These are phyloP conservation scores for Dendrobium nobile DNA, from an alignment of 106 monocot species.

Conservation along the genomic window DNA sequence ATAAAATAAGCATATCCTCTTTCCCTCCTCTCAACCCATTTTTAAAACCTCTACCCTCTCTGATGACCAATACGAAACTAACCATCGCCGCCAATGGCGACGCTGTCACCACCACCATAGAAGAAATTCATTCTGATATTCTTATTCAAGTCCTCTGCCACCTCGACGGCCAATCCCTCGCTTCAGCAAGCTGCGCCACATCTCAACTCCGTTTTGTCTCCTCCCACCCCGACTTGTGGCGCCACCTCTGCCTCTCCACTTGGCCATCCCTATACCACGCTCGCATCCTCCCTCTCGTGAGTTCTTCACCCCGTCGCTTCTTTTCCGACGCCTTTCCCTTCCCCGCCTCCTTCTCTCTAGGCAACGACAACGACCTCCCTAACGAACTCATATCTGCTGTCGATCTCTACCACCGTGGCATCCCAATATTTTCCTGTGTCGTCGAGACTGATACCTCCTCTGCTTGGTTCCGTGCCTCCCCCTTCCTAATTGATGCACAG, in stretches of 20 bases:
- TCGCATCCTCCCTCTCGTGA: conserved; percentile 6
- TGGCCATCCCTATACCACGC: conserved; percentile 69
- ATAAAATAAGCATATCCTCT: background rate
- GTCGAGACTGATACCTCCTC: conserved; percentile 44
- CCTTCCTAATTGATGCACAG: conserved; percentile 53
- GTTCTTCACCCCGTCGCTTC: conserved; percentile 20
- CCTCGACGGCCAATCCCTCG: conserved; percentile 65
- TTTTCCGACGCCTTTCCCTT: conserved; percentile 45
- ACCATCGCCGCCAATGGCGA: background rate
- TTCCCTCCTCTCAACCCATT: background rate
- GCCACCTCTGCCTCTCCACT: conserved; percentile 45
- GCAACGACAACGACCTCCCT: background rate
- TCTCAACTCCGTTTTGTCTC: conserved; percentile 40
- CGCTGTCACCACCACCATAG: conserved; percentile 19
- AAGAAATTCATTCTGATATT: conserved; percentile 71
- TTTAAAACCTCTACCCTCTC: background rate
- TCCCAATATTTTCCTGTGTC: conserved; percentile 47
- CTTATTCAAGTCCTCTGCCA: conserved; percentile 30
- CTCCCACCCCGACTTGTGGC: conserved; percentile 38
- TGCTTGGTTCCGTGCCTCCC: conserved; percentile 55
- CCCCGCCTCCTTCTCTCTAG: conserved; percentile 4
- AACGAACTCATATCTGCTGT: conserved; percentile 53
- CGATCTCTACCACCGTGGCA: conserved; percentile 46
- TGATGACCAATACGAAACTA: background rate
- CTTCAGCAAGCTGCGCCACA: conserved; percentile 43